These are phyloP conservation scores for Gorgonomyces haynaldii DNA, from an alignment of 192 early-diverging fungal genomes.

Conservation along the genomic window DNA sequence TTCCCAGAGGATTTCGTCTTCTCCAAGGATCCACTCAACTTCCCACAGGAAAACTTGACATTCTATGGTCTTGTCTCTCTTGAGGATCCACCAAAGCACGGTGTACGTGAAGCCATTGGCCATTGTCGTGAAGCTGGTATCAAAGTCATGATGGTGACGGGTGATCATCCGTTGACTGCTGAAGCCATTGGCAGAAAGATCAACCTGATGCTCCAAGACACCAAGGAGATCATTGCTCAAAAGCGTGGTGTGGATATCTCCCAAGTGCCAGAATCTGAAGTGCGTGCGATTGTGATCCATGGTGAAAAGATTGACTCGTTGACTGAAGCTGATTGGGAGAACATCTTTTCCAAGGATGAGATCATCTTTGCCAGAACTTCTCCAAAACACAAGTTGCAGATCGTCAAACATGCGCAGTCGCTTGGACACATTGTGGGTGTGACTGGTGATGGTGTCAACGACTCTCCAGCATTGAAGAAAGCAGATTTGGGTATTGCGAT, in stretches of 20 bases:
- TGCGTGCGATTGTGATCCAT: conserved; percentile 82
- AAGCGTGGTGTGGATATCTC: conserved; percentile 48
- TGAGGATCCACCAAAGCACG: conserved; percentile 95
- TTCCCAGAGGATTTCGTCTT: conserved; percentile 70
- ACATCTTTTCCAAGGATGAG: conserved; percentile 86
- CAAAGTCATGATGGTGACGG: conserved; percentile 98
- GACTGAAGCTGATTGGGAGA: conserved; percentile 79
- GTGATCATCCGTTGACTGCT: conserved; percentile 90
- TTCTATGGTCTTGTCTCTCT: conserved; percentile 64
- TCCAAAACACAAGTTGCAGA: conserved; percentile 93
- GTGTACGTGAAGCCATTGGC: conserved; percentile 95
- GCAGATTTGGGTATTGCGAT: conserved; percentile 96
- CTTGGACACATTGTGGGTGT: conserved; percentile 96
- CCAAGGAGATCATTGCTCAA: conserved; percentile 63
- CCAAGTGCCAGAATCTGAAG: conserved; percentile 66
- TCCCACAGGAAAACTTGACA: conserved; percentile 37
- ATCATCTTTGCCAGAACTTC: conserved; percentile 95
- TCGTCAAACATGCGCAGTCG: conserved; percentile 82
- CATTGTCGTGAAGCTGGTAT: conserved; percentile 85
- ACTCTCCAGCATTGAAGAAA: conserved; percentile 92
- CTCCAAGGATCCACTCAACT: conserved; percentile 63
- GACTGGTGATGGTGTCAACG: conserved; percentile 95
- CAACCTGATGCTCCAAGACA: conserved; percentile 85
- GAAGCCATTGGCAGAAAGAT: conserved; percentile 94
- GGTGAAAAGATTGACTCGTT: conserved; percentile 77